Percentiles rank a stretch among this genome's conserved stretches.
These are phyloP conservation scores for Penicillium sp. DNA, from an alignment of 2,329 filamentous ascomycete genomes.

Conservation along the genomic window DNA sequence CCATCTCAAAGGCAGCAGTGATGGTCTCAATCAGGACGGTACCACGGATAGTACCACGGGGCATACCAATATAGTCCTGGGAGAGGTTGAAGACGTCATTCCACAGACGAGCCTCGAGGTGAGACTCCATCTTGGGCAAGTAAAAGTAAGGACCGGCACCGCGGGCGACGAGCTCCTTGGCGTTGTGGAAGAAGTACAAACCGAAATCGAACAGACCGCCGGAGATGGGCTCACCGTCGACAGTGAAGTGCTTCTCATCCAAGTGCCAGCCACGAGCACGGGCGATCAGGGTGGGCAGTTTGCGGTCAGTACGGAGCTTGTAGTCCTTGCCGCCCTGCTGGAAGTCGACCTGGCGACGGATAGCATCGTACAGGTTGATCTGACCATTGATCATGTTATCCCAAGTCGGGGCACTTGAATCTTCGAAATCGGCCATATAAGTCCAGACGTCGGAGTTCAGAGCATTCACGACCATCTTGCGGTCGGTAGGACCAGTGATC, in stretches of 20 bases:
- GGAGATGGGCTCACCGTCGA: constrained; percentile 92
- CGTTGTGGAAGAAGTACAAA: constrained; percentile 99
- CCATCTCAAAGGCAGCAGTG: constrained; percentile 97
- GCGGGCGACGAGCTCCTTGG: constrained; percentile 75
- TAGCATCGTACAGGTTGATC: constrained; percentile 94
- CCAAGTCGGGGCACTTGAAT: constrained; percentile 95
- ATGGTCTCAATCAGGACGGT: constrained; percentile 98
- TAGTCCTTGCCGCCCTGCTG: constrained; percentile 94
- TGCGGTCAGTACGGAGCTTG: constrained; percentile 88
- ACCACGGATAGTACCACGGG: constrained; percentile 84
- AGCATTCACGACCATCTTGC: constrained; percentile 99
- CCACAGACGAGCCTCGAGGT: constrained; percentile 95
- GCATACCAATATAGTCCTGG: constrained; percentile 88
- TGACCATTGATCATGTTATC: constrained; percentile 99
- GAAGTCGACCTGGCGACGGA: constrained; percentile 91
- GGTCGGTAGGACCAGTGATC: constrained; percentile 94
- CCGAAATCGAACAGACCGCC: constrained; percentile 94
- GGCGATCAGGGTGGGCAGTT: constrained; percentile 84
- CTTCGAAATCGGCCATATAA: constrained; percentile 99
- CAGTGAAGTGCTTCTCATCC: constrained; percentile 95
- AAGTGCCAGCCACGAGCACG: constrained; percentile 96
- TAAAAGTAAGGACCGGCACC: constrained; percentile 96
- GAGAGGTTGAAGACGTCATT: constrained; percentile 96
- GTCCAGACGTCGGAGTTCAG: constrained; percentile 95
- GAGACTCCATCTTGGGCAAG: constrained; percentile 95